phyloP scores from a whole-genome alignment of 2,329 filamentous ascomycete species.

The Nakataea oryzae region DNA sequence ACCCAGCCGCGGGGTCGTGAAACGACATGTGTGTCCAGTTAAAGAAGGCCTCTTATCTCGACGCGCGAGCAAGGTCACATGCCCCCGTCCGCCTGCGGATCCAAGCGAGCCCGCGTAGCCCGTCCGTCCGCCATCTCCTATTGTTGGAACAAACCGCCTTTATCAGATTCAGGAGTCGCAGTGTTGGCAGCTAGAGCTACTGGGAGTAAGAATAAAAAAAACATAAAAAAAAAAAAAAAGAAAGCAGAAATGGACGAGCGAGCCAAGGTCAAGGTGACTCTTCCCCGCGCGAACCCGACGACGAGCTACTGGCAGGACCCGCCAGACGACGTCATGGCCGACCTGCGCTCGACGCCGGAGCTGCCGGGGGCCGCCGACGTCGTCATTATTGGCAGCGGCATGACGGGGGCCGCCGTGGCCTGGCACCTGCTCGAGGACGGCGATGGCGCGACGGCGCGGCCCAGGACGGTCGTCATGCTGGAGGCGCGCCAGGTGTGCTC shows the following conservation, averaged over 20 bases:
- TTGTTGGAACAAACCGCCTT: neutral
- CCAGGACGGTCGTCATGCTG: conserved; percentile 41
- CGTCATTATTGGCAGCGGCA: conserved; percentile 54
- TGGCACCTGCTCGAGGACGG: conserved; percentile 32
- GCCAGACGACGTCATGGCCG: conserved; percentile 36
- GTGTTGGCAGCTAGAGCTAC: too few relatives aligned
- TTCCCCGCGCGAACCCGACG: conserved; percentile 42
- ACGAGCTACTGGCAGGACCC: conserved; percentile 52
- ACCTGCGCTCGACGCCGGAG: conserved; percentile 33
- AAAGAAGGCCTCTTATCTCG: neutral
- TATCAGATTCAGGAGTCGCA: neutral
- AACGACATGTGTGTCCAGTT: neutral
- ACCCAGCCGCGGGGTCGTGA: neutral
- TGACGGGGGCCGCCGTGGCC: conserved; percentile 50
- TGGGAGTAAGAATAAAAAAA: neutral
- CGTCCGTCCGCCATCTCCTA: neutral
- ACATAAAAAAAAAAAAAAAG: conserved; percentile 7
- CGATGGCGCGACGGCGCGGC: too few relatives aligned
- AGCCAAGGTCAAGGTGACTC: conserved; percentile 23
- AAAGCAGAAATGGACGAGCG: conserved; percentile 22
- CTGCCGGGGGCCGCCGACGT: conserved; percentile 45
- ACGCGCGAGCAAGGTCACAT: neutral
- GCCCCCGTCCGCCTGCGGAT: too few relatives aligned
- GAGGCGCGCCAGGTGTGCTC: conserved; percentile 57
- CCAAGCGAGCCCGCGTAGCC: too few relatives aligned